Percentiles rank a stretch among this genome's conserved stretches.
phyloP scores from a whole-genome alignment of 2,329 filamentous ascomycete genomes.

The Penicillium sp. region DNA sequence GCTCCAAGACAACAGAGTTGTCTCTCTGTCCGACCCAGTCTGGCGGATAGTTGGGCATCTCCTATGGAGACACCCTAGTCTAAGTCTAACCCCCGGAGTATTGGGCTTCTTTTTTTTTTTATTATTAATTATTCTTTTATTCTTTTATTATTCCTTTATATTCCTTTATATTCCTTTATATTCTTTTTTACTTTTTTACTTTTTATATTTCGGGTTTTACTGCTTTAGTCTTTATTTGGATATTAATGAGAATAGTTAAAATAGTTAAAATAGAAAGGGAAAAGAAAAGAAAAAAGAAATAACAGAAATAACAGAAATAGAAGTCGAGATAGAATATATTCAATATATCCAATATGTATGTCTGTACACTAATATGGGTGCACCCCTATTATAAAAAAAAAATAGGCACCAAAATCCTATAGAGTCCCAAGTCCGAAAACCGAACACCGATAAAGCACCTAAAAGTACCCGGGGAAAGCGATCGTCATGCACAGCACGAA shows the following conservation, averaged over 20 bases:
- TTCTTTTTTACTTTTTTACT: not conserved
- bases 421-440: not conserved
- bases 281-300: not conserved
- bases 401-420: not conserved
- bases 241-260: not conserved
- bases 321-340: not conserved
- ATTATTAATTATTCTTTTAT: not conserved
- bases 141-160: not conserved
- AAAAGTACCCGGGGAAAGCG: slow-evolving; percentile 16
- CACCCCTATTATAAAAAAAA: not conserved
- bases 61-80: slow-evolving; percentile 6
- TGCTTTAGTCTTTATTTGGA: not conserved
- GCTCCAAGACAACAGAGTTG: slow-evolving; percentile 20
- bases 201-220: not conserved
- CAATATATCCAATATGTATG: not conserved
- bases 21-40: slow-evolving; percentile 23
- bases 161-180: not conserved
- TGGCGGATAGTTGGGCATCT: slow-evolving; percentile 25
- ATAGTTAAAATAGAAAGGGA: not conserved
- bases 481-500: slow-evolving; percentile 20
- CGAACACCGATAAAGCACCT: not conserved
- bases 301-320: not conserved
- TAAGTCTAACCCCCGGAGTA: slow-evolving; percentile 9
- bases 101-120: slow-evolving; percentile 7
- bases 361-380: not conserved